These are phyloP conservation scores for Calonectria hawksworthii DNA, from an alignment of 2,329 filamentous ascomycete species.

Conservation along the genomic window DNA sequence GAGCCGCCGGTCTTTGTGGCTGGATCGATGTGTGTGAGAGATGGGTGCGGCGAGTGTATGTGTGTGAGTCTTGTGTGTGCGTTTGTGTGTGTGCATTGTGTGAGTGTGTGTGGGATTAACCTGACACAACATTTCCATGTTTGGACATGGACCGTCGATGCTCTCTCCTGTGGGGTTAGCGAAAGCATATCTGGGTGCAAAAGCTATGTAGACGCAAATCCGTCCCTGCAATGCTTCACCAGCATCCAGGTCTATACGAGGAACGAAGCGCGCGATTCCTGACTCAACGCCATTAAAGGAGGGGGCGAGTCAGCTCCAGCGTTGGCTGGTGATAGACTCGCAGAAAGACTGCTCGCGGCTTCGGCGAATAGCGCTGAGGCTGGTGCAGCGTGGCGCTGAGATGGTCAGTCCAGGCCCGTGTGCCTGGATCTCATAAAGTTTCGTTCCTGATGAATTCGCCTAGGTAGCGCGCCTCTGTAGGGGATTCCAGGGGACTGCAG, in stretches of 20 bases:
- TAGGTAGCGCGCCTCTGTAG: conserved; percentile 29
- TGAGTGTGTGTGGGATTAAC: neutral
- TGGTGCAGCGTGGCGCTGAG: conserved; percentile 44
- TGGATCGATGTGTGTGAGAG: conserved; percentile 15
- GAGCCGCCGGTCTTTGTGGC: conserved; percentile 20
- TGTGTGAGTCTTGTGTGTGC: conserved; percentile 10
- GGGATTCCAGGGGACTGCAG: neutral
- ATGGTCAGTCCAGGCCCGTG: conserved; percentile 44
- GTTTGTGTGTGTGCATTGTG: conserved; percentile 12
- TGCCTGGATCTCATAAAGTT: conserved; percentile 37
- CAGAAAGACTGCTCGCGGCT: conserved; percentile 34
- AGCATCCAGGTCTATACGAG: neutral
- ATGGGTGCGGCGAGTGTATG: neutral
- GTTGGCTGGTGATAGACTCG: conserved; percentile 29
- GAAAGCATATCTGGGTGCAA: neutral
- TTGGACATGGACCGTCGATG: neutral
- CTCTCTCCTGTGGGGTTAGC: conserved; percentile 19
- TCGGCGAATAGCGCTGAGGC: conserved; percentile 43
- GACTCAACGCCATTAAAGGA: conserved; percentile 14
- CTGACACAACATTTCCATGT: conserved; percentile 8
- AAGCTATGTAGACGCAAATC: neutral
- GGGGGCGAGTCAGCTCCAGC: conserved; percentile 34
- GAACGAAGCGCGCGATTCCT: neutral
- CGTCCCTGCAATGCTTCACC: neutral
- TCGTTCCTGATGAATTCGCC: conserved; percentile 30